Evolutionary conservation across 805 yeast species (phyloP).

Genomic region (Barnettozyma botsteinii): DNA sequence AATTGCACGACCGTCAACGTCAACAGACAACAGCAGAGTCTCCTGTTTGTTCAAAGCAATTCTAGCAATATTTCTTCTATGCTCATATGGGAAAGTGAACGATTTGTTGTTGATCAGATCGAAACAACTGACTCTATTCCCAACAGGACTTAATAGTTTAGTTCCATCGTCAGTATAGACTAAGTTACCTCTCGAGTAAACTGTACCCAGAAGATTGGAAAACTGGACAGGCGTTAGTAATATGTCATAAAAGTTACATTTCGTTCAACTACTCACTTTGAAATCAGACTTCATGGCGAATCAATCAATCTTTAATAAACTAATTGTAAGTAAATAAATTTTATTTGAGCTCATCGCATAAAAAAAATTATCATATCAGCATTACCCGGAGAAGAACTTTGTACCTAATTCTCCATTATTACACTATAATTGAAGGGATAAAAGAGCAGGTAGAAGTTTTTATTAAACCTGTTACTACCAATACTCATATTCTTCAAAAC

Average conservation of each 20-base stretch:
- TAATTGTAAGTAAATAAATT: background rate
- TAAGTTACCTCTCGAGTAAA: conserved; percentile 88
- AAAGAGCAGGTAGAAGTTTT: too few relatives aligned
- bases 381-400: conserved; percentile 7
- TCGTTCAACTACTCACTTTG: conserved; percentile 21
- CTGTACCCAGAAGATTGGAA: conserved; percentile 88
- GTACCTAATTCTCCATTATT: background rate
- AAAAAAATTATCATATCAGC: conserved; percentile 3
- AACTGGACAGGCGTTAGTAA: conserved; percentile 35
- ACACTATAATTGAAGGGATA: too few relatives aligned
- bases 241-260: background rate
- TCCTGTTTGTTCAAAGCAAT: conserved; percentile 82
- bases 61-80: conserved; percentile 72
- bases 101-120: conserved; percentile 81
- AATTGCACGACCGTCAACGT: conserved; percentile 89
- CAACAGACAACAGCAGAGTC: conserved; percentile 75
- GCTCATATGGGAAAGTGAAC: conserved; percentile 88
- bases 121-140: conserved; percentile 85
- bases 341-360: conserved; percentile 17
- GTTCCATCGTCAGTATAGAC: conserved; percentile 84
- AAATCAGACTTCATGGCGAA: conserved; percentile 76
- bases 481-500: too few relatives aligned
- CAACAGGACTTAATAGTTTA: conserved; percentile 82
- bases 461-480: too few relatives aligned
- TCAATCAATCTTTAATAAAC: background rate